A percentile compares a stretch with the other conserved stretches of the same genome.
These are phyloP conservation scores for Aspergillus floridensis DNA, from an alignment of 2,329 filamentous ascomycete species.

Conservation along the genomic window DNA sequence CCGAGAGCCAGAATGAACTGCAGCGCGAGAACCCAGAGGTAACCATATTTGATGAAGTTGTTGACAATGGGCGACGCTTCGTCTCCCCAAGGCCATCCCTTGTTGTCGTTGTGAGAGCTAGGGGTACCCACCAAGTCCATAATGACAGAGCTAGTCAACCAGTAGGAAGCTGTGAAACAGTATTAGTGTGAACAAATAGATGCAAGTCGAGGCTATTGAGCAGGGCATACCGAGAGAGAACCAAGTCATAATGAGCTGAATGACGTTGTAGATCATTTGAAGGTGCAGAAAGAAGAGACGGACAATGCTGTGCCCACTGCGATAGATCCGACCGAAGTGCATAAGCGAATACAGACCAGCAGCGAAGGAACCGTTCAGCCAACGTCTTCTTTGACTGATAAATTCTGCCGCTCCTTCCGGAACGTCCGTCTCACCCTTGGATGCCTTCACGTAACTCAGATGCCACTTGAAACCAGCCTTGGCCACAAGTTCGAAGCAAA, in stretches of 20 bases:
- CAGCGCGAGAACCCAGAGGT: conserved; percentile 83
- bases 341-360: conserved; percentile 95
- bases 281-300: conserved; percentile 99
- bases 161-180: conserved; percentile 72
- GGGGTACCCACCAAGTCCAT: conserved; percentile 92
- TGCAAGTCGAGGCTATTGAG: too few species aligned
- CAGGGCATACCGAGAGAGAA: conserved; percentile 59
- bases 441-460: conserved; percentile 96
- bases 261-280: conserved; percentile 92
- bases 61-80: conserved; percentile 86
- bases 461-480: conserved; percentile 99
- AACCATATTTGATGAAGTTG: conserved; percentile 84
- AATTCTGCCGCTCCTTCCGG: conserved; percentile 96
- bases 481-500: conserved; percentile 97
- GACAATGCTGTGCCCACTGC: conserved; percentile 92
- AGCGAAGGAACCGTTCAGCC: conserved; percentile 98
- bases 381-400: conserved; percentile 95
- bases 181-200: conserved; percentile 1
- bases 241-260: conserved; percentile 87
- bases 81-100: conserved; percentile 88
- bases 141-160: conserved; percentile 93
- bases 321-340: conserved; percentile 99
- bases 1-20: conserved; percentile 97
- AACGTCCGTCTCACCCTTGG: conserved; percentile 98
- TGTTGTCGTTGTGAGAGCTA: conserved; percentile 50